These are phyloP conservation scores for Pseudophaeomoniella oleicola DNA, from an alignment of 2,329 filamentous ascomycete genomes.

Conservation along the genomic window DNA sequence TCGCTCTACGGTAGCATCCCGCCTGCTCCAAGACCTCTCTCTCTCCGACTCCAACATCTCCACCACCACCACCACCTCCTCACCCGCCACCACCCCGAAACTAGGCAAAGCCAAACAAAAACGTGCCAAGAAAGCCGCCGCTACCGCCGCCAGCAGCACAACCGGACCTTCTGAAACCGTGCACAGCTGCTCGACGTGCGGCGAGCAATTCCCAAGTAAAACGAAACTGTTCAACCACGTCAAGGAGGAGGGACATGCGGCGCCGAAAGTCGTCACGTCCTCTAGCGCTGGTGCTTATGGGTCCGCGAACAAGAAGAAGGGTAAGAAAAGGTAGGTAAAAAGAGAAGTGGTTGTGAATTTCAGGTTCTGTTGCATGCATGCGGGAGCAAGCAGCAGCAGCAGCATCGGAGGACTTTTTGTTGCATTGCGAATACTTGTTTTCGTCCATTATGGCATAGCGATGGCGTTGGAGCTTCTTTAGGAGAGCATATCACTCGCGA, in stretches of 20 bases:
- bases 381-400: too few relatives aligned
- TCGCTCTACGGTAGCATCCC: conserved; percentile 23
- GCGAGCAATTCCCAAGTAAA: conserved; percentile 60
- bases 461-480: not conserved
- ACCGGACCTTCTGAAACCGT: conserved; percentile 12
- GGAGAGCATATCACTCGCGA: too few relatives aligned
- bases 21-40: conserved; percentile 13
- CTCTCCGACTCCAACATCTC: not conserved
- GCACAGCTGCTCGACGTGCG: conserved; percentile 64
- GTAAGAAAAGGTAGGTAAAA: conserved; percentile 10
- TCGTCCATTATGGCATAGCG: too few relatives aligned
- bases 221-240: conserved; percentile 63
- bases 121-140: conserved; percentile 34
- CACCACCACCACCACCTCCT: not conserved
- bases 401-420: too few relatives aligned
- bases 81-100: conserved; percentile 14
- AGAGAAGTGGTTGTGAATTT: too few relatives aligned
- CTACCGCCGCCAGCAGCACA: conserved; percentile 11
- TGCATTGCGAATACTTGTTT: too few relatives aligned
- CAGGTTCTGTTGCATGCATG: too few relatives aligned
- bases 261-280: conserved; percentile 20
- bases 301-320: conserved; percentile 8
- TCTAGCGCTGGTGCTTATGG: conserved; percentile 4
- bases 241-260: conserved; percentile 50
- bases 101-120: conserved; percentile 40